Conservation (phyloP, 371 early-diverging fungal genomes). For the Capillidium rhysosporum region DNA sequence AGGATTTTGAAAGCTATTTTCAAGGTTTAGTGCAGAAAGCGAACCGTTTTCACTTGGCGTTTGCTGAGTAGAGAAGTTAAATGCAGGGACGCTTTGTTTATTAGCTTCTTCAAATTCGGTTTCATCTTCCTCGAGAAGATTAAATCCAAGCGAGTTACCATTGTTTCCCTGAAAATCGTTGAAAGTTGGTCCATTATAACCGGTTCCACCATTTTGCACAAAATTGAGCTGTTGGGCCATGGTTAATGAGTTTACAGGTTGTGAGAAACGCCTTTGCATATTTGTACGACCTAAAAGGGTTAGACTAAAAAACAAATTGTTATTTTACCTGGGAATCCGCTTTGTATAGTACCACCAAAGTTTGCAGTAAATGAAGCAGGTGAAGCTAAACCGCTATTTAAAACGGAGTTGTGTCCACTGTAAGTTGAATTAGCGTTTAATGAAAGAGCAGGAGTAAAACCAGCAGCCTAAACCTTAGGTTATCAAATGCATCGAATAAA, state of each 20-base stretch:
- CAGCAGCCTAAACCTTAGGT: not conserved
- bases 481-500: not conserved
- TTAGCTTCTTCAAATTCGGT: too few species aligned
- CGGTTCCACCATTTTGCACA: too few species aligned
- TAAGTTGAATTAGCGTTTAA: not conserved
- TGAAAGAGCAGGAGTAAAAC: not conserved
- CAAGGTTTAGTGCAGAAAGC: not conserved
- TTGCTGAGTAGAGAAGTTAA: too few species aligned
- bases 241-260: slow-evolving; percentile 1
- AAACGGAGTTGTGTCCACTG: not conserved
- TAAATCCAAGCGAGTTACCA: too few species aligned
- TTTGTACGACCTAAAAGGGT: slow-evolving; percentile 2
- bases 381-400: slow-evolving; percentile 1
- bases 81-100: too few species aligned
- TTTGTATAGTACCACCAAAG: not conserved
- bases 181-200: too few species aligned
- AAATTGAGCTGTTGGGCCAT: not conserved
- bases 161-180: too few species aligned
- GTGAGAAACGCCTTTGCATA: slow-evolving; percentile 4
- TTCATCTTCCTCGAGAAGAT: too few species aligned
- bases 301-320: not conserved
- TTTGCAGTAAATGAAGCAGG: not conserved
- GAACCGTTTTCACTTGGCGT: not conserved
- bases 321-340: not conserved
- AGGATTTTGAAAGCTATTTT: not conserved